Evolutionary conservation across 495 filamentous ascomycete species (phyloP).

Genomic region (Penicillium samsonianum): DNA sequence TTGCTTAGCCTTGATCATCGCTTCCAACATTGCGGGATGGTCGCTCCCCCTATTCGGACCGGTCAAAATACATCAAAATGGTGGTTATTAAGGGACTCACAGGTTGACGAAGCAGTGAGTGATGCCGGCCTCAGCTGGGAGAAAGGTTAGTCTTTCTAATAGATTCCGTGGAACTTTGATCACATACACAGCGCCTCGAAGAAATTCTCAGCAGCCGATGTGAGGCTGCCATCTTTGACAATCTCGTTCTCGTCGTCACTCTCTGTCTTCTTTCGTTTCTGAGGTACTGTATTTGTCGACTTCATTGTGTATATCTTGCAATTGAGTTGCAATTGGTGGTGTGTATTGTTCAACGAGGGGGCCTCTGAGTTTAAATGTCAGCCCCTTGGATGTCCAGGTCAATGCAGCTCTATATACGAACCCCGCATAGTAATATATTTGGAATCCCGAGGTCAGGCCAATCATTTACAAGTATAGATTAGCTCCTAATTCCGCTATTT

Average conservation of each 20-base stretch:
- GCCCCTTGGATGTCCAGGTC: neutral
- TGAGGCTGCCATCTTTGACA: slow-evolving; percentile 8
- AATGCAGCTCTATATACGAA: neutral
- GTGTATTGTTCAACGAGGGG: neutral
- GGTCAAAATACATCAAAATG: neutral
- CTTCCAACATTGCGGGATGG: slow-evolving; percentile 85
- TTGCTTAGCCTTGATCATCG: slow-evolving; percentile 77
- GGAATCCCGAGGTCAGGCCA: no score
- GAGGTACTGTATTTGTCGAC: neutral
- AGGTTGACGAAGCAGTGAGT: slow-evolving; percentile 29
- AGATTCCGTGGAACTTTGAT: neutral
- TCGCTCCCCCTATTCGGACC: slow-evolving; percentile 63
- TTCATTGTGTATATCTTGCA: neutral
- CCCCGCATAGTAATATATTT: neutral
- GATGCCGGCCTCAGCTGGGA: slow-evolving; percentile 23
- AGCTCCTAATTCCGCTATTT: neutral
- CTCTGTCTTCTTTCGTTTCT: slow-evolving; percentile 4
- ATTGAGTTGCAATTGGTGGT: neutral
- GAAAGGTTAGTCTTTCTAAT: slow-evolving; percentile 4
- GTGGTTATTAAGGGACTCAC: slow-evolving; percentile 11
- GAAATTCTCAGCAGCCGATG: slow-evolving; percentile 26
- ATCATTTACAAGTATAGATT: neutral
- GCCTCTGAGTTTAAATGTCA: neutral
- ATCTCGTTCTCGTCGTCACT: slow-evolving; percentile 12
- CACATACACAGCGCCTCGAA: slow-evolving; percentile 26